Base-by-base conservation (phyloP, 1,139 yeast genomes). In the Debaryomycetaceae sp. region DNA sequence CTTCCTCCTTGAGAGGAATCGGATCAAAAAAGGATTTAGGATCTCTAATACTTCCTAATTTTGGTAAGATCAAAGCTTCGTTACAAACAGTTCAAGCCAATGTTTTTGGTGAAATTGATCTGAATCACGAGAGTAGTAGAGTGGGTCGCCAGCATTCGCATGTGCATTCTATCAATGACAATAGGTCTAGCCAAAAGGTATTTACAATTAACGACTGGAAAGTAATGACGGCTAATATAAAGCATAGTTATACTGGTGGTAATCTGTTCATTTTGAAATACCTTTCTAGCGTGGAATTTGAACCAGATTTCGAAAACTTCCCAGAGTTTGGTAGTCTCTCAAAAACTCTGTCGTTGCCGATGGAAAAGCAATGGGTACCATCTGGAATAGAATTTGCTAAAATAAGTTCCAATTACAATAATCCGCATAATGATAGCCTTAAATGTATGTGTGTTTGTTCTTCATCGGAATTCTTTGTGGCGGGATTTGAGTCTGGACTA, bases 401-500 rank as follows among this genome's bases (percentile, higher is more conserved):
- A 46, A 60, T 70, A 31, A 63, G 67, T 41, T 53, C 65, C n/a
- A 58, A 58, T 35, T 56, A 49, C 24, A 49, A 48, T 11, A 51
- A 53, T 4, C 57, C 58, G 3, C 50, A 52, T 1, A 59, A 64
- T 6, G 75, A 69, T 46, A 67, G 68, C 1, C 68, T 90, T 9
- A 82, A 75, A 24, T 68, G 84, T 38, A 63, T 90, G 7, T 77
- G 75, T 4, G 77, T 79, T 0, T 69, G 83, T 11, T 85, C 89
- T 0, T 81, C 84, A 38, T 76, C 81, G 20, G 78, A 78, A 36
- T 86, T 80, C 54, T 84, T 93, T 52, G 69, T 89, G 2, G 84
- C 95, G 1, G 96, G 91, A 3, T 87, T 95, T 5, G 84, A 82
- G 39, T 75, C 77, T 41, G 97, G 98, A 0, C 56, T 67, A 2